A percentile compares a stretch with the other conserved stretches of the same genome.
These are phyloP conservation scores for Helichrysum umbraculigerum DNA, from an alignment of 129 eudicot genomes.

Conservation along the genomic window DNA sequence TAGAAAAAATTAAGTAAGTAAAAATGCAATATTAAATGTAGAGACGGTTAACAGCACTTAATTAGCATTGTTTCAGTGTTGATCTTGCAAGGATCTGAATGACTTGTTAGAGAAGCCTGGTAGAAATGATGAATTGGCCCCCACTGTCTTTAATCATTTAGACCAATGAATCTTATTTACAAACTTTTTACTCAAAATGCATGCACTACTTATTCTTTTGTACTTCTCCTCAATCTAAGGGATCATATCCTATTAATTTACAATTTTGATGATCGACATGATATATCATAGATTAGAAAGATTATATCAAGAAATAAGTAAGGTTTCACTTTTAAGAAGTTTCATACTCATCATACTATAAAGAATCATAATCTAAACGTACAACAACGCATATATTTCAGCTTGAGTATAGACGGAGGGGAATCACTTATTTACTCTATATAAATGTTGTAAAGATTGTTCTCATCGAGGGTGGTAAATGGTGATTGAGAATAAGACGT, in stretches of 20 bases:
- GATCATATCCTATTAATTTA: conserved; percentile 27
- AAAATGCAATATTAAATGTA: too few species aligned
- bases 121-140: conserved; percentile 9
- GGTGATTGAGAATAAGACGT: too few species aligned
- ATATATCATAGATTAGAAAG: background rate
- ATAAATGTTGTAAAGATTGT: too few species aligned
- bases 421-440: too few species aligned
- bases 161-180: background rate
- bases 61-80: background rate
- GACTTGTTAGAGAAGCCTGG: conserved; percentile 20
- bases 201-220: conserved; percentile 28
- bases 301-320: too few species aligned
- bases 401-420: too few species aligned
- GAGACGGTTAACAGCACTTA: too few species aligned
- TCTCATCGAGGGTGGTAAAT: too few species aligned
- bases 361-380: too few species aligned
- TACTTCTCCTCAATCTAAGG: conserved; percentile 71
- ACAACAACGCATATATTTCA: too few species aligned
- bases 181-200: conserved; percentile 7
- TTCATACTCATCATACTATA: background rate
- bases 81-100: background rate
- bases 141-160: conserved; percentile 23
- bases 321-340: background rate
- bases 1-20: too few species aligned
- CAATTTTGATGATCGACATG: too few species aligned